Evolutionary conservation across 2,329 filamentous ascomycete genomes (phyloP), one percentile per base, ranked within the genome.

Genomic region (Chalaropsis ovoidea): DNA sequence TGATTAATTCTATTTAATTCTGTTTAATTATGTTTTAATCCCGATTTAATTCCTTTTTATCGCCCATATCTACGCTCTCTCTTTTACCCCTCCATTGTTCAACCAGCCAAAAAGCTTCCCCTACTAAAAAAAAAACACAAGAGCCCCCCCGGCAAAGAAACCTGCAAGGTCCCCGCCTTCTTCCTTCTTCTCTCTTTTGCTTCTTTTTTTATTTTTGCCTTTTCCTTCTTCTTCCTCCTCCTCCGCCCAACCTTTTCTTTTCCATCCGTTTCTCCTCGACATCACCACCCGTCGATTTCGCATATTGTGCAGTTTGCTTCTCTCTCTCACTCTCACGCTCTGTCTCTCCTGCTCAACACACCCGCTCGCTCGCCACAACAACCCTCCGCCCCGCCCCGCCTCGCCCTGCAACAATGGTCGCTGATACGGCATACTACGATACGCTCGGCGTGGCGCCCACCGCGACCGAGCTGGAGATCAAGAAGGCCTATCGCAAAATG

Each of bases 401-500:
- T 13, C 24, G 13, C 61, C 45, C 17, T 41, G 22, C 49, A 35
- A 58, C 72, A 73, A 95, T 95, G 90, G 90, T 94, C 71, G 88
- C 88, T 72, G 90, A 95, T 76, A 95, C 90, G 67, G 79, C 84
- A 71, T 95, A 95, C 77, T 95, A 95, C 77, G 91, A 96, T 77
- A 85, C 85, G 71, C 81, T 96, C 47, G 89, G 88, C 73, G 91
- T 96, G 72, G 80, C 86, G 77, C 87, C 90, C 70, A 90, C 87
- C 65, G 93, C 92, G 39, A 88, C 89, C 47, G 89, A 93, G 75
- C 83, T 96, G 62, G 91, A 96, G 75, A 96, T 96, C 77, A 96
- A 96, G 77, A 96, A 96, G 79, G 92, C 92, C 35, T 96, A 96
- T 77, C 86, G 92, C 74, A 96, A 93, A 78, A 83, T 94, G 70